phyloP scores from a whole-genome alignment of 179 eudicot genomes.

The Sideroxylon spinosum region DNA sequence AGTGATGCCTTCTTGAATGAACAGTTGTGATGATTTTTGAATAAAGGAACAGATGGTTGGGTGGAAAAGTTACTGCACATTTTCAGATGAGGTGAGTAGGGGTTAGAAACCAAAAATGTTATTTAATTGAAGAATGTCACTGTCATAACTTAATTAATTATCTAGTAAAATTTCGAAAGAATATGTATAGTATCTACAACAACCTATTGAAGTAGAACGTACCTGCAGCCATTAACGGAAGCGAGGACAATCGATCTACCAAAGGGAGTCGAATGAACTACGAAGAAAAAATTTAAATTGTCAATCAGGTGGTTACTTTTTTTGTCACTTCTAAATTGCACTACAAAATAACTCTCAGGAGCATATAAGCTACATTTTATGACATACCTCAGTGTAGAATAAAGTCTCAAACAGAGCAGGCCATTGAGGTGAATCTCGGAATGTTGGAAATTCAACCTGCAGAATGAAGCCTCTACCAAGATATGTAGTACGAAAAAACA shows the following conservation, averaged over 20 bases:
- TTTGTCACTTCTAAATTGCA: background rate
- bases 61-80: no score
- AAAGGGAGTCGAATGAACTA: slow-evolving; percentile 55
- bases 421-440: slow-evolving; percentile 47
- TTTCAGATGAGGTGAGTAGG: no score
- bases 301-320: slow-evolving; percentile 2
- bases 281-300: slow-evolving; percentile 17
- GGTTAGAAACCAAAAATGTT: no score
- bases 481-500: background rate
- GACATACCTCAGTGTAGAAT: slow-evolving; percentile 45
- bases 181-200: no score
- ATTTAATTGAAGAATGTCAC: no score
- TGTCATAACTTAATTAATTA: no score
- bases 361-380: background rate
- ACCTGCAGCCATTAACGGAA: slow-evolving; percentile 78
- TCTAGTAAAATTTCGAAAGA: no score
- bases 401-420: slow-evolving; percentile 70
- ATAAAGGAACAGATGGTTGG: no score
- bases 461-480: slow-evolving; percentile 12
- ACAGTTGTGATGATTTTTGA: no score
- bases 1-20: no score
- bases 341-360: background rate
- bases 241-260: slow-evolving; percentile 51
- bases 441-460: slow-evolving; percentile 71
- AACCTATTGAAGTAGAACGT: slow-evolving; percentile 24